Evolutionary conservation across 2,329 filamentous ascomycete genomes (phyloP).

Genomic region (Phyllosticta citribraziliensis): DNA sequence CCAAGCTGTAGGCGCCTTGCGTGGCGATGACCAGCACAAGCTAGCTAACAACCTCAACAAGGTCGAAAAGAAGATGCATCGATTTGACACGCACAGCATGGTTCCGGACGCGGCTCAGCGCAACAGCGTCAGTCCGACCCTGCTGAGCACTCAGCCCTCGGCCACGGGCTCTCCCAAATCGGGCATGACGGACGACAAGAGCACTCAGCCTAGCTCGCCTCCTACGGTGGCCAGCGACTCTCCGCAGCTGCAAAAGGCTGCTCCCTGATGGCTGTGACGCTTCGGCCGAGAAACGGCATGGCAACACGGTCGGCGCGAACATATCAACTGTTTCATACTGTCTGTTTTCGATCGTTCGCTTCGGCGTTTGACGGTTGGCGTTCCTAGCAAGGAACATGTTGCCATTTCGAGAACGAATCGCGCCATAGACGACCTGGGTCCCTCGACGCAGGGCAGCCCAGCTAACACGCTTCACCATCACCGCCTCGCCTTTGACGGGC

Average conservation of each 20-base stretch:
- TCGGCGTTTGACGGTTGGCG: conserved; percentile 10
- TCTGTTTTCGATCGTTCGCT: conserved; percentile 6
- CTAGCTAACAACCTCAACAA: conserved; percentile 8
- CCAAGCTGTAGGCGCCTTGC: conserved; percentile 22
- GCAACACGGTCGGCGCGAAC: conserved; percentile 3
- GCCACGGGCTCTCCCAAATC: conserved; percentile 5
- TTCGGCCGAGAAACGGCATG: neutral
- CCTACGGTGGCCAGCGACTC: neutral
- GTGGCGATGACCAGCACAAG: conserved; percentile 7
- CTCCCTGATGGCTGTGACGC: neutral
- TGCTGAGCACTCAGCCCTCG: conserved; percentile 7
- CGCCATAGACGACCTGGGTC: neutral
- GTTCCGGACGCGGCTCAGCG: conserved; percentile 18
- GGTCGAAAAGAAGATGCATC: conserved; percentile 42
- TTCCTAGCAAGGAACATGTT: neutral
- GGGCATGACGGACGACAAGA: conserved; percentile 7
- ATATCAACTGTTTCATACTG: conserved; percentile 9
- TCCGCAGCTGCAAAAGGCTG: neutral
- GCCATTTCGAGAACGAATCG: neutral
- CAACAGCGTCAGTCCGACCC: conserved; percentile 12
- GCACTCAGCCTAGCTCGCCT: conserved; percentile 5
- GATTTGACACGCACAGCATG: conserved; percentile 25
- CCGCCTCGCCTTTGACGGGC: neutral
- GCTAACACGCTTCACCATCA: neutral
- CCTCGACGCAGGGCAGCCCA: neutral